Evolutionary conservation across 1,284 basidiomycete genomes (phyloP).

Genomic region (Puccinia horiana): DNA sequence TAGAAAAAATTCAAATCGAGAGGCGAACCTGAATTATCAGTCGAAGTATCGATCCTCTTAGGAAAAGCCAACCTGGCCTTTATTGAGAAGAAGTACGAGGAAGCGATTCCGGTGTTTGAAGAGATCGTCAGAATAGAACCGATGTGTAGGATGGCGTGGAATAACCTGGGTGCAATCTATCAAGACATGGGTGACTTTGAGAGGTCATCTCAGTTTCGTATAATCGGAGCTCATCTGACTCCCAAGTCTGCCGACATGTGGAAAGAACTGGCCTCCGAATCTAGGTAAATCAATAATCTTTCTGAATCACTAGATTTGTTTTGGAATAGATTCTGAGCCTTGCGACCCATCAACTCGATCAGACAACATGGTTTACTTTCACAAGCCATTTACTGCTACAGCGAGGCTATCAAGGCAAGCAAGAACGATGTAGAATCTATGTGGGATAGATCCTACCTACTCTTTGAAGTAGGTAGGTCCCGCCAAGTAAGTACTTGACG

Average conservation of each 20-base stretch:
- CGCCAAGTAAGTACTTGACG: slow-evolving; percentile 64
- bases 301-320: neutral
- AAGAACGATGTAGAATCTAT: slow-evolving; percentile 78
- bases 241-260: slow-evolving; percentile 76
- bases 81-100: slow-evolving; percentile 69
- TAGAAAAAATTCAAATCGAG: slow-evolving; percentile 60
- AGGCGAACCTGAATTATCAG: slow-evolving; percentile 68
- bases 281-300: slow-evolving; percentile 65
- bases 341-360: slow-evolving; percentile 43
- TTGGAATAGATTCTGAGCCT: neutral
- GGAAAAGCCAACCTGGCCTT: slow-evolving; percentile 86
- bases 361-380: slow-evolving; percentile 73
- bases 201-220: slow-evolving; percentile 77
- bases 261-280: slow-evolving; percentile 73
- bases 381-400: slow-evolving; percentile 88
- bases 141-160: slow-evolving; percentile 78
- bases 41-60: slow-evolving; percentile 77
- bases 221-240: slow-evolving; percentile 85
- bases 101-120: slow-evolving; percentile 77
- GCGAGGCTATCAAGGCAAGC: slow-evolving; percentile 77
- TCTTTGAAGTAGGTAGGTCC: slow-evolving; percentile 73
- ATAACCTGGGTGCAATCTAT: slow-evolving; percentile 65
- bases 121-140: slow-evolving; percentile 94
- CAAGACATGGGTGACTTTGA: slow-evolving; percentile 65
- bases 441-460: slow-evolving; percentile 84